Evolutionary conservation across 495 filamentous ascomycete genomes (phyloP).

Genomic region (Xylaria venustula): DNA sequence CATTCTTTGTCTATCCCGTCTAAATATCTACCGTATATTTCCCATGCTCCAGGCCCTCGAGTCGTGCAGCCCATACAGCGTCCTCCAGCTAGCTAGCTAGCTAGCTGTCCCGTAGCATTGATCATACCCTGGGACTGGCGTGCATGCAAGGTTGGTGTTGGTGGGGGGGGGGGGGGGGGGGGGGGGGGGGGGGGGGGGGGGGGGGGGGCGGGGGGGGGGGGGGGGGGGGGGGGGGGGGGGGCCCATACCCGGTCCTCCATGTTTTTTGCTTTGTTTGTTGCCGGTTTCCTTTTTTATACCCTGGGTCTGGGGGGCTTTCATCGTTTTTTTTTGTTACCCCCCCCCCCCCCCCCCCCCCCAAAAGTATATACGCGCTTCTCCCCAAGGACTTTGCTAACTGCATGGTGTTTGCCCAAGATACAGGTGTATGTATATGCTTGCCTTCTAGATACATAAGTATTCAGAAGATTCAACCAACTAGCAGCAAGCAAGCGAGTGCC

Average conservation of each 20-base stretch:
- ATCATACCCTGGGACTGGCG: conserved; percentile 1
- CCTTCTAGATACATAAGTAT: not conserved
- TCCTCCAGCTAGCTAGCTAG: not conserved
- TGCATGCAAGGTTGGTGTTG: conserved; percentile 14
- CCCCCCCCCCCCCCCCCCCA: too few relatives aligned
- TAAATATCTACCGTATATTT: not conserved
- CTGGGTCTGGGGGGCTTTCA: too few relatives aligned
- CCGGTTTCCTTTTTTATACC: too few relatives aligned
- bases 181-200: too few relatives aligned
- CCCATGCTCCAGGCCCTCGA: not conserved
- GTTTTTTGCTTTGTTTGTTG: too few relatives aligned
- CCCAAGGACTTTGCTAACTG: conserved; percentile 1
- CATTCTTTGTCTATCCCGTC: conserved; percentile 3
- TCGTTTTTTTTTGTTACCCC: too few relatives aligned
- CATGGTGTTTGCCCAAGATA: conserved; percentile 9
- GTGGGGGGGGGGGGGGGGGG: too few relatives aligned
- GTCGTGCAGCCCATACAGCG: not conserved
- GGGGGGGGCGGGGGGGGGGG: too few relatives aligned
- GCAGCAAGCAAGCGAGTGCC: conserved; percentile 10
- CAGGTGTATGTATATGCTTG: too few relatives aligned
- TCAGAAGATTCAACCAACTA: conserved; percentile 7
- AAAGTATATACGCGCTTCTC: too few relatives aligned
- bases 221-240: too few relatives aligned
- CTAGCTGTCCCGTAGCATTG: not conserved
- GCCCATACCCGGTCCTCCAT: too few relatives aligned